phyloP scores from a whole-genome alignment of 441 rosid genomes.

The Aleurites moluccanus region DNA sequence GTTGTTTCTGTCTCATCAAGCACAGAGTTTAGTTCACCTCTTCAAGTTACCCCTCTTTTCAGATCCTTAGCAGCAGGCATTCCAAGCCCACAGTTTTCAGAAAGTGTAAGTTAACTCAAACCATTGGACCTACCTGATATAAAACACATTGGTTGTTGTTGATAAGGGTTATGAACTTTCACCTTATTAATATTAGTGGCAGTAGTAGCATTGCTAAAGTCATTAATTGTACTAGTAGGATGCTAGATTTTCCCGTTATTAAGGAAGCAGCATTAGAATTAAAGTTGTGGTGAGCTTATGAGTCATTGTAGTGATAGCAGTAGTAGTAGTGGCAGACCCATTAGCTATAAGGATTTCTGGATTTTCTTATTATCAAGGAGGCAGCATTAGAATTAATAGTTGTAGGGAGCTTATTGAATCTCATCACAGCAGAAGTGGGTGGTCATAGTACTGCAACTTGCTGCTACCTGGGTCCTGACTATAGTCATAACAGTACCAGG shows the following conservation, averaged over 20 bases:
- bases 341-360: background rate
- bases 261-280: background rate
- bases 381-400: background rate
- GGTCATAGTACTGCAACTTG: background rate
- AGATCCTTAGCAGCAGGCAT: constrained; percentile 94
- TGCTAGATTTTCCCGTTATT: background rate
- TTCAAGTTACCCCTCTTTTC: constrained; percentile 90
- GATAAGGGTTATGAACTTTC: constrained; percentile 5
- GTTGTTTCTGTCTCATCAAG: constrained; percentile 53
- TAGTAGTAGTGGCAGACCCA: background rate
- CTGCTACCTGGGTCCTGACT: background rate
- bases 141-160: constrained; percentile 12
- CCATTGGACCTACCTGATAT: constrained; percentile 7
- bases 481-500: background rate
- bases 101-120: constrained; percentile 73
- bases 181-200: background rate
- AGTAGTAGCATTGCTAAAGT: background rate
- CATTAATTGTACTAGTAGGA: background rate
- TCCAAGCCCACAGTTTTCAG: constrained; percentile 98
- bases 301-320: background rate
- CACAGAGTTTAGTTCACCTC: constrained; percentile 73
- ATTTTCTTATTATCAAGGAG: background rate
- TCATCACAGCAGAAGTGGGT: background rate
- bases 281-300: background rate
- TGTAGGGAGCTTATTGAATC: background rate